Evolutionary conservation across 2,329 filamentous ascomycete genomes (phyloP).

Genomic region (Xylaria sp.): DNA sequence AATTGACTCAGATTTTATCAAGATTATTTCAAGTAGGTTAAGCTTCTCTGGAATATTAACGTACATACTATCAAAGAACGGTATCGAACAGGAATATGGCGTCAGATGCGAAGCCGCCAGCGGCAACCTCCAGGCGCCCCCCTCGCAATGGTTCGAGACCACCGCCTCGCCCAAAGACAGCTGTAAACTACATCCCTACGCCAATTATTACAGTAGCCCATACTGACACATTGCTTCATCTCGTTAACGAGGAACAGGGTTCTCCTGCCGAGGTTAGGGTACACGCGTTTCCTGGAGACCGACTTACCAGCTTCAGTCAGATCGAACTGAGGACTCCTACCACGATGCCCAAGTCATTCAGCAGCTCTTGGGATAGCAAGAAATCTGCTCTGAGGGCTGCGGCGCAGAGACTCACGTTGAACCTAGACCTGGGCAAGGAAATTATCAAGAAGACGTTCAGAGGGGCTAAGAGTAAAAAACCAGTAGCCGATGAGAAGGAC

Average conservation of each 20-base stretch:
- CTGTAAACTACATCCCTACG: constrained; percentile 24
- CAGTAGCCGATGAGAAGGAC: background rate
- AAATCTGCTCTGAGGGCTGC: constrained; percentile 14
- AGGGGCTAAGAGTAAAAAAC: background rate
- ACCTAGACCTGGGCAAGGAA: constrained; percentile 1
- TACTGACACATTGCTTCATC: constrained; percentile 4
- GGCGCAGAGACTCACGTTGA: background rate
- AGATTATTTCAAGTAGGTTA: constrained; percentile 9
- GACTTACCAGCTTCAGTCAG: constrained; percentile 7
- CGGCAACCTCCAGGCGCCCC: constrained; percentile 19
- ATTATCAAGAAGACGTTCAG: background rate
- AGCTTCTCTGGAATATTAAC: background rate
- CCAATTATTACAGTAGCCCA: constrained; percentile 13
- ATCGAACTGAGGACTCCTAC: background rate
- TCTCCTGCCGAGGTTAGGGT: background rate
- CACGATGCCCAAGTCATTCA: background rate
- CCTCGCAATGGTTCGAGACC: background rate
- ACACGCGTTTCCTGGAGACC: constrained; percentile 5
- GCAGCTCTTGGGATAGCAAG: constrained; percentile 12
- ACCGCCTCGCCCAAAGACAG: constrained; percentile 23
- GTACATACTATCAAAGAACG: background rate
- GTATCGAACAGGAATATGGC: background rate
- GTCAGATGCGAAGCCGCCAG: background rate
- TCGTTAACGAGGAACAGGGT: constrained; percentile 23
- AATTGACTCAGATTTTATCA: background rate